phyloP scores from a whole-genome alignment of 345 rosid species.

The Corchorus capsularis region DNA sequence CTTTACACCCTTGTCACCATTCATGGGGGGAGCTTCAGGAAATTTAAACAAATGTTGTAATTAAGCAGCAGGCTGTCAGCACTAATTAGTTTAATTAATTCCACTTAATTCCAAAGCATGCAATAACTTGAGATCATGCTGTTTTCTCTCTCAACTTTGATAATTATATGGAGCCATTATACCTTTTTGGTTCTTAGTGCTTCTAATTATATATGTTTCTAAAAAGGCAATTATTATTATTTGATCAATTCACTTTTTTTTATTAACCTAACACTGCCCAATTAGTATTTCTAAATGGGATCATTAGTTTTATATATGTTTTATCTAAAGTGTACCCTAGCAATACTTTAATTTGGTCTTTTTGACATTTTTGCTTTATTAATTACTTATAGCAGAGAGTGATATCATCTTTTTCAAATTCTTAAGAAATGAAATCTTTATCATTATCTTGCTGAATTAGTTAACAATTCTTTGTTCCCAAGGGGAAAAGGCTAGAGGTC shows the following conservation, averaged over 20 bases:
- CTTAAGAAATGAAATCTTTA: neutral
- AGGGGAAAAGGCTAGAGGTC: conserved; percentile 7
- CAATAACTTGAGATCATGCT: too few relatives aligned
- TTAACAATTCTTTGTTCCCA: neutral
- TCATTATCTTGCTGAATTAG: conserved; percentile 2
- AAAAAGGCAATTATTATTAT: neutral
- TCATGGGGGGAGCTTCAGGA: neutral
- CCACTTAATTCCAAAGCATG: too few relatives aligned
- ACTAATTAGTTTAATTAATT: neutral
- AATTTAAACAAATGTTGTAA: neutral
- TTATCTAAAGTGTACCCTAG: neutral
- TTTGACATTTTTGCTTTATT: neutral
- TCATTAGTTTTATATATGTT: neutral
- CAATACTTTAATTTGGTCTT: neutral
- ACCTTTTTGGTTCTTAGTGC: neutral
- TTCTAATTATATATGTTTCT: conserved; percentile 2
- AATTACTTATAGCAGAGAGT: neutral
- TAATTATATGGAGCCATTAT: neutral
- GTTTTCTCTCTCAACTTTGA: too few relatives aligned
- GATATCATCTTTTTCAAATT: neutral
- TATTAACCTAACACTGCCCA: neutral
- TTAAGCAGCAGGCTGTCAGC: neutral
- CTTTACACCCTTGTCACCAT: conserved; percentile 11
- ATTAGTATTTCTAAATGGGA: neutral
- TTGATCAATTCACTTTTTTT: neutral